Evolutionary conservation across 2,329 filamentous ascomycete genomes (phyloP).

Genomic region (Clarireedia paspali): DNA sequence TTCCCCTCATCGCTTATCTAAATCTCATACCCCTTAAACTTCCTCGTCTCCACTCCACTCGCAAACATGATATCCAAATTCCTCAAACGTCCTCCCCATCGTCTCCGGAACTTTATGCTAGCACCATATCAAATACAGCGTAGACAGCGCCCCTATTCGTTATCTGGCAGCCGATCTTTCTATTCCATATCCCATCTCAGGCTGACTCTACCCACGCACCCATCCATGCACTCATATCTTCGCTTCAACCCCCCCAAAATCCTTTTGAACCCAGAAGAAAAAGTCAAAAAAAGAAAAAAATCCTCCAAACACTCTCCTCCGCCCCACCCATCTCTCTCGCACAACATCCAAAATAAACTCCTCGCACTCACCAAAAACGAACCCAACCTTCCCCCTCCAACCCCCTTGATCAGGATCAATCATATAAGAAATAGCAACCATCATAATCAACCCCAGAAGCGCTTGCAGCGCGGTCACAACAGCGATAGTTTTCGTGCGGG

Average conservation of each 20-base stretch:
- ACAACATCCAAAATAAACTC: background rate
- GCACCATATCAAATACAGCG: conserved; percentile 34
- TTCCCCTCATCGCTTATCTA: too few species aligned
- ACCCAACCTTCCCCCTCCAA: conserved; percentile 24
- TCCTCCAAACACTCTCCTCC: too few species aligned
- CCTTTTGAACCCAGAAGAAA: too few species aligned
- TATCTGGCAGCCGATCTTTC: background rate
- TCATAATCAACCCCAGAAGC: conserved; percentile 17
- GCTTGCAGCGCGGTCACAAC: conserved; percentile 19
- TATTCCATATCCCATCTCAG: background rate
- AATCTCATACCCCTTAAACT: conserved; percentile 25
- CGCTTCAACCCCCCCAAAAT: too few species aligned
- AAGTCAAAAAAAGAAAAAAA: too few species aligned
- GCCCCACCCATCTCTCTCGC: too few species aligned
- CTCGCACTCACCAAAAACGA: conserved; percentile 22
- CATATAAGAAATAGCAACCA: conserved; percentile 24
- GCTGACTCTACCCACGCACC: background rate
- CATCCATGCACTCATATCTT: too few species aligned
- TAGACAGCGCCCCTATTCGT: conserved; percentile 32
- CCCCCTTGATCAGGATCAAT: conserved; percentile 31
- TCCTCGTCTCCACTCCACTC: conserved; percentile 26
- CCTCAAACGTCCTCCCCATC: conserved; percentile 36
- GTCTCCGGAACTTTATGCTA: conserved; percentile 37
- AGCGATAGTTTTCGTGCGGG: conserved; percentile 28
- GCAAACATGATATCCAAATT: conserved; percentile 42